Evolutionary conservation across 2,329 filamentous ascomycete species (phyloP), one percentile per base, ranked within the genome.

Genomic region (Talaromyces sp.): DNA sequence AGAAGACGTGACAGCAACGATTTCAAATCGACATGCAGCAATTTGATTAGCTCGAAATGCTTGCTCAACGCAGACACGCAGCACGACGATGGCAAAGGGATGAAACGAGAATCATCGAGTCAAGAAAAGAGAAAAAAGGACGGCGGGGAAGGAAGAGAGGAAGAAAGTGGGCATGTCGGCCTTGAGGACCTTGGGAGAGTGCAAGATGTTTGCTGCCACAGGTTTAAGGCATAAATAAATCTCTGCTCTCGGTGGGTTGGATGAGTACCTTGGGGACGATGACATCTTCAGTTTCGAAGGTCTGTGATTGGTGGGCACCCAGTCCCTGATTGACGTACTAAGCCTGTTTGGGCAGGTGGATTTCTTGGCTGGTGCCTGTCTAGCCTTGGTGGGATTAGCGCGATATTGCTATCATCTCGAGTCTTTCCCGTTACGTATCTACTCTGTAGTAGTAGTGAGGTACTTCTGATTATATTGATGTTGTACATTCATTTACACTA

Each of bases 261-360:
- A 15, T 63, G 60, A 60, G 65, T 25, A 67, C 65, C 65, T 67
- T 67, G 65, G 7, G 61, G 65, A 61, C 61, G 61, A 66, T 59
- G 64, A 63, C 64, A 66, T 66, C 43, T 47, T 40, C 31, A 0
- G 8, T 53, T 59, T 58, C 17, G 1, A 8, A 10, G 40, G 1
- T 29, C 5, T 38, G 2, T 47, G 58, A 65, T 65, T 65, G 63
- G 63, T 22, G 34, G 45, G 19, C 8, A n/a, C 22, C 27, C 6
- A 5, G 45, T 49, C 4, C 31, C 27, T 49, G 40, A 59, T 54
- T 17, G 1, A 17, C 25, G 10, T 25, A 5, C 36, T 59, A 59
- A 45, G 34, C 56, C 56, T 59, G 10, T 45, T 29, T 2, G 1
- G 22, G 56, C 29, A 59, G 22, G 25, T 13, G 15, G 56, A 7